Percentiles rank a stretch among this genome's conserved stretches.
These are phyloP conservation scores for Penicillium sp. DNA, from an alignment of 2,329 filamentous ascomycete genomes.

Conservation along the genomic window DNA sequence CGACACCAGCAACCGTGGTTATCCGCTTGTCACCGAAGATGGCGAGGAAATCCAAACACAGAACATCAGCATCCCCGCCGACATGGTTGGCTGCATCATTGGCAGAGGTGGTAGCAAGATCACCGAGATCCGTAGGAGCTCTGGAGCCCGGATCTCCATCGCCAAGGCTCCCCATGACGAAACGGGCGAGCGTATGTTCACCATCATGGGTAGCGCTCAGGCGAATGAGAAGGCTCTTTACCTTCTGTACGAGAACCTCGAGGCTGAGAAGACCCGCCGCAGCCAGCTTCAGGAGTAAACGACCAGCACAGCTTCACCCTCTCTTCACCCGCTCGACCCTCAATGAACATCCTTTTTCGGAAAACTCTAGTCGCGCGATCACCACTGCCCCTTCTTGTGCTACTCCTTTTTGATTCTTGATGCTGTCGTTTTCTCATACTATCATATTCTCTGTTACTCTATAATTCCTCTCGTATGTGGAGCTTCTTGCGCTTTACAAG, in stretches of 20 bases:
- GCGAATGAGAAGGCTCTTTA: slow-evolving; percentile 94
- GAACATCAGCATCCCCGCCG: slow-evolving; percentile 97
- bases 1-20: slow-evolving; percentile 69
- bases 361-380: too few relatives aligned
- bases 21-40: slow-evolving; percentile 84
- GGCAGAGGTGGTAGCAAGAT: slow-evolving; percentile 93
- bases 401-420: too few relatives aligned
- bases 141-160: slow-evolving; percentile 92
- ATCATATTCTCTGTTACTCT: too few relatives aligned
- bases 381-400: too few relatives aligned
- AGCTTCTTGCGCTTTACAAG: too few relatives aligned
- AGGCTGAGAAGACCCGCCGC: slow-evolving; percentile 97
- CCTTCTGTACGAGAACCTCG: slow-evolving; percentile 94
- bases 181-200: slow-evolving; percentile 98
- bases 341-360: too few relatives aligned
- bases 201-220: slow-evolving; percentile 88
- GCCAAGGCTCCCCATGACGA: slow-evolving; percentile 95
- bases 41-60: slow-evolving; percentile 97
- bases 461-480: too few relatives aligned
- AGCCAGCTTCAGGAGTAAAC: slow-evolving; percentile 62
- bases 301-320: too few relatives aligned
- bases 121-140: slow-evolving; percentile 94
- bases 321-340: too few relatives aligned
- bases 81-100: slow-evolving; percentile 99
- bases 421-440: too few relatives aligned